Base-by-base conservation (phyloP, 495 filamentous ascomycete species). In the Penicillium angulare region DNA sequence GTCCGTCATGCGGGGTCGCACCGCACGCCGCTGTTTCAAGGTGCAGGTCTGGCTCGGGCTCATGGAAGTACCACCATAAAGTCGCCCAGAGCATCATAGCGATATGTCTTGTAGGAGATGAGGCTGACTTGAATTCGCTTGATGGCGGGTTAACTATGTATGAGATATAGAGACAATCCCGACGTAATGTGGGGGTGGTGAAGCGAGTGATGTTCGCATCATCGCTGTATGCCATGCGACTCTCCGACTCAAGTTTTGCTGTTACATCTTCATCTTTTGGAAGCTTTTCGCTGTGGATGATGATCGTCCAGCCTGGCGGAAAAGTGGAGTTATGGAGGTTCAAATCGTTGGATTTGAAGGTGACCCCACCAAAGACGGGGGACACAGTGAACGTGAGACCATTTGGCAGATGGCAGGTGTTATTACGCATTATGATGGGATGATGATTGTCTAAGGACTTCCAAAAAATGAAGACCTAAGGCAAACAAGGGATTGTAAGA, bases 51-150 rank as follows among this genome's bases (percentile, higher is more conserved):
- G 78, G 78, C 34, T 73, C 61, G 0, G 70, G 66, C 58, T 79
- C 71, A 51, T 97, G 91, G 64, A 97, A 98, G 71, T 97, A 98
- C 95, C 95, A 97, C 68, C 86, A 95, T 26, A 97, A 71, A 1
- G 89, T 91, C 22, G 89, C 83, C 90, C 92, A 98, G 6, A 97
- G 80, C 89, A 96, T 92, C 88, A 95, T 88, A 49, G 92, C 92
- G 49, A 95, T 86, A 68, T 91, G 88, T 26, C 91, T 75, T 0
- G 90, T 91, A 0, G 88, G 89, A 39, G 90, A 95, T 21, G 69
- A 81, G 9, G 82, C 78, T 0, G 89, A 84, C 56, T 88, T 89
- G 77, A 86, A 95, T 39, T 95, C 89, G 57, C 64, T 80, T 57
- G 75, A 87, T 40, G 86, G 87, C 0, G 91, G 89, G 53, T 83